Conservation (phyloP, 1,139 yeast genomes). For the Maudiozyma humilis region DNA sequence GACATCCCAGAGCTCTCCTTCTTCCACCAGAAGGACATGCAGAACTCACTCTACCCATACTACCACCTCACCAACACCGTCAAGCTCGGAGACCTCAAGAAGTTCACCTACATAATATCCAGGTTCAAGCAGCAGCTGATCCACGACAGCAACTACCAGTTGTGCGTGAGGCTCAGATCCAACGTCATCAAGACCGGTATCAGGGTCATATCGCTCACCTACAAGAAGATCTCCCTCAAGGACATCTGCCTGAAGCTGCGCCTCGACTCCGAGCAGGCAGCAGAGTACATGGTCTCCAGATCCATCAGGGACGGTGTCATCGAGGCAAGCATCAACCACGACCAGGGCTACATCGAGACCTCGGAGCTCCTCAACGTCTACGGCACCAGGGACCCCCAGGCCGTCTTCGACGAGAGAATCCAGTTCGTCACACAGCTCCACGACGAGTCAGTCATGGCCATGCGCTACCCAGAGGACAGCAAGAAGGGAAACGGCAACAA, state of each 20-base stretch:
- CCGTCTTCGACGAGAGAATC: slow-evolving; percentile 86
- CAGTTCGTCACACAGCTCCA: slow-evolving; percentile 84
- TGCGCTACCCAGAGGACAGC: slow-evolving; percentile 67
- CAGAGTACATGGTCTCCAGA: slow-evolving; percentile 93
- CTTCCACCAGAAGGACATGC: slow-evolving; percentile 58
- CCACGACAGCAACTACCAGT: slow-evolving; percentile 73
- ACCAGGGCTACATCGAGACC: slow-evolving; percentile 85
- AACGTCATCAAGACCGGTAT: slow-evolving; percentile 97
- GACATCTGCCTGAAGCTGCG: slow-evolving; percentile 87
- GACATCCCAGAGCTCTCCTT: slow-evolving; percentile 89
- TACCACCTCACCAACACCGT: slow-evolving; percentile 87
- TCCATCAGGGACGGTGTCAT: slow-evolving; percentile 97
- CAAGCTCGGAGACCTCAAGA: slow-evolving; percentile 77
- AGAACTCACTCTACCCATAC: slow-evolving; percentile 65
- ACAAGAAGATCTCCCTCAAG: slow-evolving; percentile 82
- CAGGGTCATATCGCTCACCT: slow-evolving; percentile 83
- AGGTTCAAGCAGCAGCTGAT: slow-evolving; percentile 56
- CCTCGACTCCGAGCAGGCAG: slow-evolving; percentile 88
- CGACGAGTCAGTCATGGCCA: slow-evolving; percentile 87
- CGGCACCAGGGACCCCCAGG: slow-evolving; percentile 80
- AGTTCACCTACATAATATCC: slow-evolving; percentile 67
- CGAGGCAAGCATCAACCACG: slow-evolving; percentile 89
- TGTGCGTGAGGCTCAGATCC: slow-evolving; percentile 85
- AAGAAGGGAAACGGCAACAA: slow-evolving; percentile 19
- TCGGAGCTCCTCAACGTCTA: slow-evolving; percentile 80